Conservation (phyloP, 495 filamentous ascomycete species). For the Penicillium macrosclerotiorum region DNA sequence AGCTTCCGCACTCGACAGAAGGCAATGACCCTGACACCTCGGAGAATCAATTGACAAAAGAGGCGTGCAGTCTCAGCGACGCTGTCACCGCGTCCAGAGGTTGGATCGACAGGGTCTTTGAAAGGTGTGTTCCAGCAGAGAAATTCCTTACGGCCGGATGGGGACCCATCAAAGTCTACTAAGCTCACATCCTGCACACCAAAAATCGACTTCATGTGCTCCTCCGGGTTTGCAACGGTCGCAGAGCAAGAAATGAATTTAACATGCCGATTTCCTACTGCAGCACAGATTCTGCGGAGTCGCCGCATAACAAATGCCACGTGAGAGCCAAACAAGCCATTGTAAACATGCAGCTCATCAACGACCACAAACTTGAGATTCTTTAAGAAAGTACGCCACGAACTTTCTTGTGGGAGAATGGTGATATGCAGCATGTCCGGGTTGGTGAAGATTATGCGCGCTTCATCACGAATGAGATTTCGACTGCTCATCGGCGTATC, state of each 20-base stretch:
- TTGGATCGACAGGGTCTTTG: conserved; percentile 84
- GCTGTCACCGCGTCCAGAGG: conserved; percentile 79
- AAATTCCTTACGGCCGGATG: conserved; percentile 91
- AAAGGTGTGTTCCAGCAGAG: conserved; percentile 98
- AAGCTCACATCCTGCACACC: conserved; percentile 77
- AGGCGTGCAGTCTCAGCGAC: conserved; percentile 81
- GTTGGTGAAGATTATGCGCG: conserved; percentile 94
- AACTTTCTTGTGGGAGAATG: conserved; percentile 86
- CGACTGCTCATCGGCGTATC: conserved; percentile 83
- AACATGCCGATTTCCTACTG: conserved; percentile 83
- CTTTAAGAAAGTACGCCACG: conserved; percentile 84
- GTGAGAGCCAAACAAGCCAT: conserved; percentile 90
- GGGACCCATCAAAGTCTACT: conserved; percentile 89
- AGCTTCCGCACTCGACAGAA: conserved; percentile 86
- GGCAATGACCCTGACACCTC: conserved; percentile 89
- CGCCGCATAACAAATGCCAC: conserved; percentile 94
- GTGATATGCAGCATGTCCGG: conserved; percentile 97
- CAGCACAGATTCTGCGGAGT: conserved; percentile 83
- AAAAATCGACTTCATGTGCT: conserved; percentile 93
- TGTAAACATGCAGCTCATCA: conserved; percentile 93
- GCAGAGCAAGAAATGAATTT: conserved; percentile 97
- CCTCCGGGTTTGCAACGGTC: conserved; percentile 88
- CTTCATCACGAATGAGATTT: conserved; percentile 80
- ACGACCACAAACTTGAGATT: conserved; percentile 89
- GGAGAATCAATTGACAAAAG: conserved; percentile 84